Evolutionary conservation across 208 protist species (phyloP), one percentile per base, ranked within the genome.

Genomic region (Trypanosoma theileri): DNA sequence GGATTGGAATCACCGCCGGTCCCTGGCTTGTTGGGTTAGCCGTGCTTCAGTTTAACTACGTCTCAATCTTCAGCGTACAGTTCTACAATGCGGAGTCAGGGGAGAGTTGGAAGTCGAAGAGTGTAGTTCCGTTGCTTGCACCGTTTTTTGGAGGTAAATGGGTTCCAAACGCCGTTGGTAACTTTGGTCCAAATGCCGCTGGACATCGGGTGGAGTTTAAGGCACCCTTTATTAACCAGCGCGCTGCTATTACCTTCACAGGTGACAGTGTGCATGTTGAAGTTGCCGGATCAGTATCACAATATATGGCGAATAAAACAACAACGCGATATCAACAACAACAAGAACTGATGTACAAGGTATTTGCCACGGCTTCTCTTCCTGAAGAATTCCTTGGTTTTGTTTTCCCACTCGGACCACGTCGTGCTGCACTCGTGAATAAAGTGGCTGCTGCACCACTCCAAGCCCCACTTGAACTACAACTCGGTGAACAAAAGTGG

Each of bases 31-130:
- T 79, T 19, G 75, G 75, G n/a, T 28, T 85, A 24, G 80, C 72
- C 26, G 45, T 85, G 12, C 59, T 85, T 26, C 75, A 85, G 51
- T 79, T 85, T 22, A 71, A 80, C 62, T 85, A 82, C 58, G 41
- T 69, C 21, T 69, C 65, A 55, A 59, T 64, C 7, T 57, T 85
- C 11, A 66, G 59, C 21, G 35, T 85, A 45, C 67, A 81, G 17
- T 31, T 85, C 1, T 81, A 69, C 51, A 70, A 65, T 59, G 51
- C 56, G 8, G 55, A 42, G 8, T 53, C 58, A 3, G 57, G 24
- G 2, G 73, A 76, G 31, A 74, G 66, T 59, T 69, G 64, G 56
- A 58, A 48, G 22, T 42, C 40, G 46, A 66, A 53, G 35, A 48
- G 45, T 4, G 12, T 13, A 0, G 35, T 64, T 21, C 66, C 71